Evolutionary conservation across 345 rosid species (phyloP).

Genomic region (Citrus cavaleriei): DNA sequence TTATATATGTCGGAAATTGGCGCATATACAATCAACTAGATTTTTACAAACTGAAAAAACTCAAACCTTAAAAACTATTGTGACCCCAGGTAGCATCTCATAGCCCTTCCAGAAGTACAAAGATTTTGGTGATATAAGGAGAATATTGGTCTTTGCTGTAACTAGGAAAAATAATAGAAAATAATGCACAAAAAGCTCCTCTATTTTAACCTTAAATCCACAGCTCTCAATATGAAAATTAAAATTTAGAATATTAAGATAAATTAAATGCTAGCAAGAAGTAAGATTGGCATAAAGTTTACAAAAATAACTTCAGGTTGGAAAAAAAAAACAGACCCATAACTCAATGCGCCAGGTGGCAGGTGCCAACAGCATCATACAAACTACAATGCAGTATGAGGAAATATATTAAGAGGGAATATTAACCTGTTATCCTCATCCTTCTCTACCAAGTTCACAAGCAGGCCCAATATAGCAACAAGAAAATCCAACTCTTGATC

Average conservation of each 20-base stretch:
- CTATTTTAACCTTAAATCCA: neutral
- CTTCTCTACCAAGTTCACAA: slow-evolving; percentile 94
- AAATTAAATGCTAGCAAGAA: neutral
- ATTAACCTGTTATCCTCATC: slow-evolving; percentile 79
- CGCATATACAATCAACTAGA: neutral
- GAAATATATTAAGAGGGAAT: slow-evolving; percentile 5
- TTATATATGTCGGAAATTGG: neutral
- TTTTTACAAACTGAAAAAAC: neutral
- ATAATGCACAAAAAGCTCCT: neutral
- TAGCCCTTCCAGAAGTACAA: neutral
- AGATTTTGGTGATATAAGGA: neutral
- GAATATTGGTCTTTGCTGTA: neutral
- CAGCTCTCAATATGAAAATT: neutral
- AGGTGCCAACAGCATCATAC: slow-evolving; percentile 8
- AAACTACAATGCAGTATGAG: neutral
- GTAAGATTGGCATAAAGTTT: neutral
- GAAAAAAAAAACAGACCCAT: neutral
- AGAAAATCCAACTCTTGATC: slow-evolving; percentile 95
- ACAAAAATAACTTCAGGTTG: neutral
- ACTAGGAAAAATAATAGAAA: neutral
- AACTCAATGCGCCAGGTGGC: neutral
- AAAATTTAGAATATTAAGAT: neutral
- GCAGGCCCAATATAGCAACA: slow-evolving; percentile 89
- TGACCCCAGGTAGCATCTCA: neutral
- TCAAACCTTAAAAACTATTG: neutral